Percentiles rank a stretch among this genome's conserved stretches.
These are phyloP conservation scores for Calonectria pseudoreteaudii DNA, from an alignment of 2,329 filamentous ascomycete genomes.

Conservation along the genomic window DNA sequence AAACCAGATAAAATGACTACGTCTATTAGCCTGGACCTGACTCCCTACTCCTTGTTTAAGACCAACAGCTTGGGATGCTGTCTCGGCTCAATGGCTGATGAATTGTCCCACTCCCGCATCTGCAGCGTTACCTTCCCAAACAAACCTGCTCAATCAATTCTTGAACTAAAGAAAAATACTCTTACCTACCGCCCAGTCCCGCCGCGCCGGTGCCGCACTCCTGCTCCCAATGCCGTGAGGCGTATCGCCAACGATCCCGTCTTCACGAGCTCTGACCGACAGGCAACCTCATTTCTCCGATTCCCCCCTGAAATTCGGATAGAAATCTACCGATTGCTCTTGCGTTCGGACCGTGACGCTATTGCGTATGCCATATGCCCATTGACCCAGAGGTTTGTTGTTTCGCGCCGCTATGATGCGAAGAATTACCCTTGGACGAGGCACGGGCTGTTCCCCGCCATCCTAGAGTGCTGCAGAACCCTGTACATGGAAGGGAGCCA, in stretches of 20 bases:
- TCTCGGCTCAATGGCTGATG: neutral
- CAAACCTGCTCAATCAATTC: neutral
- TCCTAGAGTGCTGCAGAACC: neutral
- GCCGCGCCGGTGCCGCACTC: neutral
- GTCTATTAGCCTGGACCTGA: no score
- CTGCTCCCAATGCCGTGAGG: neutral
- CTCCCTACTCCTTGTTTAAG: neutral
- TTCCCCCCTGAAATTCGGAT: conserved; percentile 2
- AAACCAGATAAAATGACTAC: neutral
- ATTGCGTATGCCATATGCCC: neutral
- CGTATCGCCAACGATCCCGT: neutral
- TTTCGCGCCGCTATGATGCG: neutral
- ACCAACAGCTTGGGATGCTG: neutral
- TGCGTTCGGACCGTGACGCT: neutral
- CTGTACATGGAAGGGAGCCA: neutral
- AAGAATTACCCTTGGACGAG: neutral
- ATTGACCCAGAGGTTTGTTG: neutral
- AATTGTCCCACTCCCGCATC: neutral
- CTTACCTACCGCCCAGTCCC: neutral
- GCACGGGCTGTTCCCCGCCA: conserved; percentile 2
- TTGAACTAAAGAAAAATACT: neutral
- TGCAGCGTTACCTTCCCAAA: neutral
- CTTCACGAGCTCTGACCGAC: neutral
- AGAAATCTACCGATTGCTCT: neutral
- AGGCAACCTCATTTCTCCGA: neutral